phyloP scores from a whole-genome alignment of 148 eudicot species.

The Linanthus parryae region DNA sequence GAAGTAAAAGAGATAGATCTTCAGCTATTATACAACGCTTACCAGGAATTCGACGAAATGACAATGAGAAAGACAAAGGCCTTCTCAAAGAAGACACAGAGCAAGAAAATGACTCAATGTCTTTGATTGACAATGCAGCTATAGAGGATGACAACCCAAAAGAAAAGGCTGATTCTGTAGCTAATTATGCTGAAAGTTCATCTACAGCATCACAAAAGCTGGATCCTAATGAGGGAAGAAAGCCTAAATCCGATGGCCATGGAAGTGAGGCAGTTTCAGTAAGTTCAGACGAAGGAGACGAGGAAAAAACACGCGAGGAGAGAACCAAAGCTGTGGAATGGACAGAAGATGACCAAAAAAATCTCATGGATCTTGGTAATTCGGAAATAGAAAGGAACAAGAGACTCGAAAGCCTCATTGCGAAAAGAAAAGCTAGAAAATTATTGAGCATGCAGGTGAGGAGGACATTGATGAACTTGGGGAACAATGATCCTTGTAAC shows the following conservation, averaged over 20 bases:
- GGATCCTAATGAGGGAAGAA: constrained; percentile 1
- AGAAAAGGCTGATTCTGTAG: no score
- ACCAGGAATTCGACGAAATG: constrained; percentile 23
- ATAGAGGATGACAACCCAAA: constrained; percentile 26
- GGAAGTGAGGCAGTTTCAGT: constrained; percentile 15
- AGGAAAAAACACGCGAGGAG: constrained; percentile 22
- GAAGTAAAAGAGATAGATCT: background rate
- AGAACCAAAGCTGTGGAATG: constrained; percentile 42
- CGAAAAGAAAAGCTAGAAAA: constrained; percentile 54
- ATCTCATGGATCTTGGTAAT: constrained; percentile 43
- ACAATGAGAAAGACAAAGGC: constrained; percentile 10
- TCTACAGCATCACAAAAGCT: constrained; percentile 2
- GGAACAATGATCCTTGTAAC: constrained; percentile 12
- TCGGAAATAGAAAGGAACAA: constrained; percentile 59
- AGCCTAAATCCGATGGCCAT: constrained; percentile 6
- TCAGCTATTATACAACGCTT: background rate
- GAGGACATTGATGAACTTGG: constrained; percentile 23
- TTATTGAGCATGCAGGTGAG: constrained; percentile 41
- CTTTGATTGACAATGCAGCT: constrained; percentile 25
- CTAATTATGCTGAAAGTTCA: constrained; percentile 9
- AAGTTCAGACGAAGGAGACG: constrained; percentile 32
- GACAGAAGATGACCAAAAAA: constrained; percentile 50
- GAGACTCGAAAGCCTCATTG: constrained; percentile 68
- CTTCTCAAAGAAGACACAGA: background rate
- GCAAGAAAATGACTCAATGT: constrained; percentile 16